Evolutionary conservation across 805 yeast species (phyloP), one percentile per base, ranked within the genome.

Genomic region (Cyberlindnera mississippiensis): DNA sequence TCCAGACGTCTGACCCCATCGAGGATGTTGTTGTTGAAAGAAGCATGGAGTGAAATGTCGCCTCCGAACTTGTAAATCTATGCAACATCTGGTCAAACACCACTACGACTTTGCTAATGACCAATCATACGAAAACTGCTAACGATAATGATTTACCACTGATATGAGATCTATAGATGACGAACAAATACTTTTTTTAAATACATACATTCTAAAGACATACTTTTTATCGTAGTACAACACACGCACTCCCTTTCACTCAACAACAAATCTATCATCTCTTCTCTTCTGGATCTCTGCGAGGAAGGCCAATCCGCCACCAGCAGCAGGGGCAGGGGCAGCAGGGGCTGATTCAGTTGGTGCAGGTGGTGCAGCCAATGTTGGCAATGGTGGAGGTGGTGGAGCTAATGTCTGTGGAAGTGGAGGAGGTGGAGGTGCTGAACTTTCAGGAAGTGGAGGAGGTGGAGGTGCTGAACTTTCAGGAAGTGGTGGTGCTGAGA

Each of bases 231-330:
- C 15, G 9, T 9, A 31, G 13, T 10, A 16, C 34, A 33, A 24
- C n/a, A n/a, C n/a, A n/a, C n/a, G n/a, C 35, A n/a, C 15, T 20
- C 24, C 9, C 9, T 20, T 20, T 41, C 60, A 72, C 14, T 66
- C 72, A n/a, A 72, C 69, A 28, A 69, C 75, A 52, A 64, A 63
- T 19, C 67, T 50, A 14, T 73, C 76, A 43, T 69, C 73, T 46
- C 80, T 63, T 46, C 70, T 68, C 27, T 65, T 68, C 50, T 72
- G 73, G 40, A 75, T 75, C 45, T 75, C 73, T 4, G 73, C 69
- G 11, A 75, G 59, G 52, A 75, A 74, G 4, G 80, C 79, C 14
- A 73, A 53, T 1, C 73, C 70, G 3, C 72, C 73, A 10, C 59
- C 53, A 41, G 46, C 30, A 14, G 45, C 35, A 15, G 47, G 31